Evolutionary conservation across 1,284 basidiomycete genomes (phyloP), one percentile per base, ranked within the genome.

Genomic region (Austropuccinia psidii): DNA sequence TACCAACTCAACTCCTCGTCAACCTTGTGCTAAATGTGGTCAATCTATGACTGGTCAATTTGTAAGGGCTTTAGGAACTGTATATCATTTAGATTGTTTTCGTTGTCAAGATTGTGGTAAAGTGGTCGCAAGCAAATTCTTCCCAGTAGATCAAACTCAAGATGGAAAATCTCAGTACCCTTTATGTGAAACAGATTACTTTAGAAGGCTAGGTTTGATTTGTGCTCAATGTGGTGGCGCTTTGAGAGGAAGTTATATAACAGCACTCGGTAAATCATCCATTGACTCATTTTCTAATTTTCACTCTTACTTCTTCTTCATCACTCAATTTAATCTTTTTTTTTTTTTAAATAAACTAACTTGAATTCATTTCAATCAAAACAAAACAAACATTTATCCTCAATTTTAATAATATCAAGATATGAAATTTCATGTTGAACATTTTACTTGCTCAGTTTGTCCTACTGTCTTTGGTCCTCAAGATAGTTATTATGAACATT

Each of bases 401-500:
- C n/a, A n/a, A n/a, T n/a, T n/a, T n/a, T n/a, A n/a, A 50, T 64
- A 0, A 3, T 4, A 24, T 24, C 9, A 9, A 70, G 68, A 70
- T 19, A 61, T 70, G 68, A 99, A 99, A 83, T 99, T 90, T 83
- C 96, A 99, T 82, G 94, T 98, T 77, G 96, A 99, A 82, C 96
- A 98, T 82, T 99, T 99, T 80, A 97, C 95, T 54, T 99, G 95
- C 83, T 97, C 93, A 4, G 88, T 96, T 75, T 98, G 96, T 82
- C 86, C 93, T 41, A 94, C 90, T 27, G 87, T 97, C 31, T 98
- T 99, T 80, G 96, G 96, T 8, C 93, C 95, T 4, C 91, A 95
- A 80, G 96, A 98, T 82, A 96, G 92, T 74, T 99, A 98, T 83
- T 99, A 99, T 81, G 95, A 99, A 82, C 96, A 98, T 80, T 90